Conservation (phyloP, 148 eudicot genomes). For the Silene conica region DNA sequence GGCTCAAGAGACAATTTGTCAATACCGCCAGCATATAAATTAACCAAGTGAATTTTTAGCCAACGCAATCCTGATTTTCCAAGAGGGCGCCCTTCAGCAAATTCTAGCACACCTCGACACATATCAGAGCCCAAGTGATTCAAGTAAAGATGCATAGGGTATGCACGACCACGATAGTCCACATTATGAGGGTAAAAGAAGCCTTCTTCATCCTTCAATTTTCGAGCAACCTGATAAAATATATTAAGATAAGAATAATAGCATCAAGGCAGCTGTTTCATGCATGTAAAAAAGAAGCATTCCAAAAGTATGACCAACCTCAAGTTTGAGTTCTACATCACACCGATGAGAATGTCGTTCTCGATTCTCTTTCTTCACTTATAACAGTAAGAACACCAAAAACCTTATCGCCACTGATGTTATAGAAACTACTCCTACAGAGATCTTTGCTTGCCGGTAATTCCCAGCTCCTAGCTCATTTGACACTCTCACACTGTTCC, state of each 20-base stretch:
- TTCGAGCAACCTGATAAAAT: conserved; percentile 71
- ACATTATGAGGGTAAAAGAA: too few species aligned
- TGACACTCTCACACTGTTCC: conserved; percentile 66
- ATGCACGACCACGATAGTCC: too few species aligned
- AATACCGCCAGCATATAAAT: conserved; percentile 84
- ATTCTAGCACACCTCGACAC: too few species aligned
- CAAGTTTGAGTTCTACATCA: conserved; percentile 42
- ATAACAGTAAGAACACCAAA: conserved; percentile 33
- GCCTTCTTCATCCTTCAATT: too few species aligned
- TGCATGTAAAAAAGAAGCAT: conserved; percentile 1
- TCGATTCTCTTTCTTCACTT: too few species aligned
- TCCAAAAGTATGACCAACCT: conserved; percentile 42
- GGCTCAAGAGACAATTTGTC: conserved; percentile 87
- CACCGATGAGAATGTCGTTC: conserved; percentile 42
- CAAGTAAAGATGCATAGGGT: too few species aligned
- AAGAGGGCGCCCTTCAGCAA: conserved; percentile 89
- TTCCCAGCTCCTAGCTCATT: conserved; percentile 83
- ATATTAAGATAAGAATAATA: neutral
- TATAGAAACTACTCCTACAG: conserved; percentile 56
- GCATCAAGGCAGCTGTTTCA: conserved; percentile 1
- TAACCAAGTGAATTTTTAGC: conserved; percentile 92
- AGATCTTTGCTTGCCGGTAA: conserved; percentile 48
- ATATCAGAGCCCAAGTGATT: too few species aligned
- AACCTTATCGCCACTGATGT: conserved; percentile 57
- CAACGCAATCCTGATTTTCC: conserved; percentile 75